Conservation (phyloP, 768 basidiomycete species). For the Rhizopogon vulgaris region DNA sequence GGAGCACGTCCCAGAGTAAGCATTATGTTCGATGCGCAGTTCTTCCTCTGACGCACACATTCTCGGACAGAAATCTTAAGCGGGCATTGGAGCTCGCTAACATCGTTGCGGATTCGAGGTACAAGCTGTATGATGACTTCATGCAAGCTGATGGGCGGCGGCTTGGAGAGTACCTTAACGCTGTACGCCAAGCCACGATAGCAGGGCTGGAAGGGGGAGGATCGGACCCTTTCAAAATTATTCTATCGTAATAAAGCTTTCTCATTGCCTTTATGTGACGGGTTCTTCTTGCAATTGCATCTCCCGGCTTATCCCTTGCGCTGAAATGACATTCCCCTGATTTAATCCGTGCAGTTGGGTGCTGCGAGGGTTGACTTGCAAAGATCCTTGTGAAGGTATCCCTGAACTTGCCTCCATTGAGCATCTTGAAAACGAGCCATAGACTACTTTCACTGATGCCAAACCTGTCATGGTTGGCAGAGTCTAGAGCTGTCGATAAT, state of each 20-base stretch:
- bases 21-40: constrained; percentile 8
- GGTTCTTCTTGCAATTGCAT: too few species aligned
- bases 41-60: background rate
- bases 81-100: constrained; percentile 73
- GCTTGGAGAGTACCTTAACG: constrained; percentile 68
- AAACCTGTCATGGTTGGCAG: constrained; percentile 31
- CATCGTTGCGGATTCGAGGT: constrained; percentile 81
- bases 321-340: too few species aligned
- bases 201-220: constrained; percentile 69
- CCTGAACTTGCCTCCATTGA: constrained; percentile 51
- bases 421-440: constrained; percentile 63
- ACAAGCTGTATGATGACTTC: constrained; percentile 84
- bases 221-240: constrained; percentile 64
- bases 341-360: constrained; percentile 33
- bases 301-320: too few species aligned
- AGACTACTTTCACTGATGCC: constrained; percentile 71
- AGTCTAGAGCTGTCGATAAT: too few species aligned
- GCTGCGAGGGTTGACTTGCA: constrained; percentile 64
- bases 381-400: constrained; percentile 42
- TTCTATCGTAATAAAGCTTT: constrained; percentile 15
- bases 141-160: constrained; percentile 49
- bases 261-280: background rate
- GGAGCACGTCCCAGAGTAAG: constrained; percentile 59
- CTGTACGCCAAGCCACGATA: constrained; percentile 66
- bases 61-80: constrained; percentile 58